phyloP scores from a whole-genome alignment of 2,329 filamentous ascomycete species.

The Eutypa lata region DNA sequence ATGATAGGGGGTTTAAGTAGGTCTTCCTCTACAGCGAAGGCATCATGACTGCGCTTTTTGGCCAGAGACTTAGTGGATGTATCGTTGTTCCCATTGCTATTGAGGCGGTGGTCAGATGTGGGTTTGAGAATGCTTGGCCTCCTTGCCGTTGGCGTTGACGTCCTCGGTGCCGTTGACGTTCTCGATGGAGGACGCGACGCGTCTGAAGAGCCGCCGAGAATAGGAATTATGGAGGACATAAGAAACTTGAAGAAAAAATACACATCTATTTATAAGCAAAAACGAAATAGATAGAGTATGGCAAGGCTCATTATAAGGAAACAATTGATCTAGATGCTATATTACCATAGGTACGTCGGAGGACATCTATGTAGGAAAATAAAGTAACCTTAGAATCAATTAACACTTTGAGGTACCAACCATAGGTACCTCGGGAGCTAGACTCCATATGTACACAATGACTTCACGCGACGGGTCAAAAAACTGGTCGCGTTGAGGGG shows the following conservation, averaged over 20 bases:
- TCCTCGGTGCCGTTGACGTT: constrained; percentile 6
- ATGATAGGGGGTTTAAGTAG: constrained; percentile 50
- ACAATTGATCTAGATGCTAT: not conserved
- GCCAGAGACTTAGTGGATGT: constrained; percentile 19
- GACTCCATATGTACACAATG: too few relatives aligned
- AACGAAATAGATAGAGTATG: constrained; percentile 4
- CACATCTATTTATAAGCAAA: constrained; percentile 30
- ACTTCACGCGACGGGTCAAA: not conserved
- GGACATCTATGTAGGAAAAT: too few relatives aligned
- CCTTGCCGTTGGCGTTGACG: not conserved
- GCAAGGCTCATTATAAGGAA: not conserved
- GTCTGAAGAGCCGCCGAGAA: constrained; percentile 31
- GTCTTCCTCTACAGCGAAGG: constrained; percentile 46
- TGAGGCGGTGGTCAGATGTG: constrained; percentile 36
- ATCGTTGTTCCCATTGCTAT: constrained; percentile 28
- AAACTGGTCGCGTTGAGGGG: too few relatives aligned
- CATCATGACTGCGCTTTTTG: constrained; percentile 35
- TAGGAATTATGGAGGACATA: constrained; percentile 27
- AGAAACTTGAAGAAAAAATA: constrained; percentile 12
- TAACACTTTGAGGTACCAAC: too few relatives aligned
- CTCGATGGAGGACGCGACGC: constrained; percentile 46
- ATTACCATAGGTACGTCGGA: too few relatives aligned
- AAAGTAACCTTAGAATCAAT: too few relatives aligned
- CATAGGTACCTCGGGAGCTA: too few relatives aligned
- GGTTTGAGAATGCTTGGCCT: constrained; percentile 35